These are phyloP conservation scores for Ordospora colligata DNA, from an alignment of 371 early-diverging fungal species.

Conservation along the genomic window DNA sequence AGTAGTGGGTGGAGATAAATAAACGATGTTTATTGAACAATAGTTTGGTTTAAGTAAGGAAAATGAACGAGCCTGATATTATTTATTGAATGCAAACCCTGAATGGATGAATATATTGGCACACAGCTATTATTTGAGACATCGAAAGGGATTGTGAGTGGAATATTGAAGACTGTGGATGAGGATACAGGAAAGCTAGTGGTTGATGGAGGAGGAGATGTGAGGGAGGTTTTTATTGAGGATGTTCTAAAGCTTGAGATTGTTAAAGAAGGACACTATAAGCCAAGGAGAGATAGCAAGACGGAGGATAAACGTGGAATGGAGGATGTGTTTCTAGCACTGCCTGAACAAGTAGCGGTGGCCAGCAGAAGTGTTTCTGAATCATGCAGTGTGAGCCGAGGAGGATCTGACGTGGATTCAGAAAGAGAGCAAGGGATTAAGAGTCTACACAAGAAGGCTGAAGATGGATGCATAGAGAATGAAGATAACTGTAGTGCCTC, in stretches of 20 bases:
- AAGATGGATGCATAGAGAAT: neutral
- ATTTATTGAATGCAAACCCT: neutral
- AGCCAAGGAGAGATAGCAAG: neutral
- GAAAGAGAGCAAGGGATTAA: neutral
- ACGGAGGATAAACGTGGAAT: neutral
- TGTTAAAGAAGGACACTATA: neutral
- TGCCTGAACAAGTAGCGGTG: neutral
- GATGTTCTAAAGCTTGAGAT: neutral
- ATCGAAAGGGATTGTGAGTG: neutral
- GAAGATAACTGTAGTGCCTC: neutral
- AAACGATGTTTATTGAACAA: too few relatives aligned
- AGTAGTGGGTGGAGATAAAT: too few relatives aligned
- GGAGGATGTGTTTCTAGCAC: too few relatives aligned
- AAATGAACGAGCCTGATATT: too few relatives aligned
- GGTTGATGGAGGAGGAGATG: neutral
- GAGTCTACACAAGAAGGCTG: neutral
- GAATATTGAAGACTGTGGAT: neutral
- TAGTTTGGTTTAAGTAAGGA: too few relatives aligned
- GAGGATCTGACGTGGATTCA: neutral
- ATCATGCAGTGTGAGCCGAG: neutral
- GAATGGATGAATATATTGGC: constrained; percentile 7
- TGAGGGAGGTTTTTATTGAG: neutral
- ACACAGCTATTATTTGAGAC: neutral
- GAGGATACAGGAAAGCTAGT: neutral
- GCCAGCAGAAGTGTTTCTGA: neutral